Base-by-base conservation (phyloP, 2,329 filamentous ascomycete genomes). In the Monilinia vaccinii-corymbosi region DNA sequence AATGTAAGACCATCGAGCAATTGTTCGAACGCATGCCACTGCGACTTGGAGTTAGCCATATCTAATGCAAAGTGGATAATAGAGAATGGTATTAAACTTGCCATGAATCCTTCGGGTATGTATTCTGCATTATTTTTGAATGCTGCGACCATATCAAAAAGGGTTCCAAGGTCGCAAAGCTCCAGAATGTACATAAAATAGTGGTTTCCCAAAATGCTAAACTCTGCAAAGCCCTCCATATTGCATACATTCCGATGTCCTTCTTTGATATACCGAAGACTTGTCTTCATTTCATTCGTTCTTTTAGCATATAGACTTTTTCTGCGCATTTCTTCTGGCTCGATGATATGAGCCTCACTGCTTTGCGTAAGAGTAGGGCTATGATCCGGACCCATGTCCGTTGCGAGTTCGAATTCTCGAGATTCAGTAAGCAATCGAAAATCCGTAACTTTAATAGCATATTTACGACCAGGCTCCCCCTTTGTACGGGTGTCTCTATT, bases 1-100 rank as follows among this genome's bases (percentile, higher is more conserved):
- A 60, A 60, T 21, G 57, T 42, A 16, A 60, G 44, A 18, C 49
- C 57, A 18, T 13, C 32, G 13, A 60, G n/a, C 11, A 60, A 21
- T 38, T 60, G 57, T 31, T 56, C 57, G 7, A 32, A 46, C n/a
- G 44, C 23, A 25, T 55, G 40, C 57, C 57, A 60, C 57, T 60
- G 11, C 14, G 31, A n/a, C 13, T 28, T 16, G 21, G n/a, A n/a
- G 16, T 55, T 44, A 44, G 38, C 14, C 8, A 55, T 34, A 4
- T 34, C 9, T 7, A 13, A 13, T 10, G 16, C 18, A 7, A 42
- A 18, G 21, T 1, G 8, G n/a, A 11, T 14, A 32, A 34, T 3
- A 44, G 28, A 21, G n/a, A 11, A 44, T 18, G 13, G 38, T 1
- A 10, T 32, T 3, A 23, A 23, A 44, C 51, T 23, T 25, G 45